Percentiles rank a stretch among this genome's conserved stretches.
Evolutionary conservation across 108 stramenopile genomes (phyloP).

Genomic region (Fragilariopsis cylindrus): DNA sequence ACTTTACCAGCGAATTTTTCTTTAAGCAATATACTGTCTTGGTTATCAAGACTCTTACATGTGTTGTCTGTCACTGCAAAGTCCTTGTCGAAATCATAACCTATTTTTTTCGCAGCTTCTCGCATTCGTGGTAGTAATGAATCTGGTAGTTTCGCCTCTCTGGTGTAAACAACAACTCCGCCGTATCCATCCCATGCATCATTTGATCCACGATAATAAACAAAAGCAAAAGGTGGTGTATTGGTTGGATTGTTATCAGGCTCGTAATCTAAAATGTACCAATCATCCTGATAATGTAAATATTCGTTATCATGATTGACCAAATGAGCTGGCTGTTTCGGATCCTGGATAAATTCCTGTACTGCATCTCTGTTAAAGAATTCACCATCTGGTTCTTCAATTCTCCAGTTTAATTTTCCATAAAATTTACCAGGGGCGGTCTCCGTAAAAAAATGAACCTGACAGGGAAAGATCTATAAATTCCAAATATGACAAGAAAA

Average conservation of each 20-base stretch:
- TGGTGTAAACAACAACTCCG: slow-evolving; percentile 95
- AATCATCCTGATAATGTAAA: slow-evolving; percentile 96
- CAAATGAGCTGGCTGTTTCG: slow-evolving; percentile 78
- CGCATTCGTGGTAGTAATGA: slow-evolving; percentile 74
- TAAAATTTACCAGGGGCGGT: slow-evolving; percentile 82
- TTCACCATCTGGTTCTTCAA: slow-evolving; percentile 95
- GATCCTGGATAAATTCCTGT: slow-evolving; percentile 91
- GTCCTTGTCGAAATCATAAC: slow-evolving; percentile 84
- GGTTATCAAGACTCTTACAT: slow-evolving; percentile 48
- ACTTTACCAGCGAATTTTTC: slow-evolving; percentile 88
- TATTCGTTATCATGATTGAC: slow-evolving; percentile 98
- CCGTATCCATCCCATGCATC: slow-evolving; percentile 98
- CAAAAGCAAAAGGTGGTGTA: slow-evolving; percentile 88
- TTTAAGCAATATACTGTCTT: slow-evolving; percentile 58
- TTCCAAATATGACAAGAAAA: background rate
- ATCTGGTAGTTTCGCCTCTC: slow-evolving; percentile 74
- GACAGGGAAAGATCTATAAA: slow-evolving; percentile 84
- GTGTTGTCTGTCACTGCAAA: slow-evolving; percentile 79
- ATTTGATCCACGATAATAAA: slow-evolving; percentile 94
- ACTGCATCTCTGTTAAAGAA: slow-evolving; percentile 92
- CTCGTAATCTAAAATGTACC: slow-evolving; percentile 95
- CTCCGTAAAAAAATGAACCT: slow-evolving; percentile 96
- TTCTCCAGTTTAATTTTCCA: slow-evolving; percentile 94
- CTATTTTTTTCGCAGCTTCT: slow-evolving; percentile 83
- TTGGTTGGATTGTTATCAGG: slow-evolving; percentile 70